A percentile compares a stretch with the other conserved stretches of the same genome.
Conservation (phyloP, 2,329 filamentous ascomycete species). For the Xylaria sp. region DNA sequence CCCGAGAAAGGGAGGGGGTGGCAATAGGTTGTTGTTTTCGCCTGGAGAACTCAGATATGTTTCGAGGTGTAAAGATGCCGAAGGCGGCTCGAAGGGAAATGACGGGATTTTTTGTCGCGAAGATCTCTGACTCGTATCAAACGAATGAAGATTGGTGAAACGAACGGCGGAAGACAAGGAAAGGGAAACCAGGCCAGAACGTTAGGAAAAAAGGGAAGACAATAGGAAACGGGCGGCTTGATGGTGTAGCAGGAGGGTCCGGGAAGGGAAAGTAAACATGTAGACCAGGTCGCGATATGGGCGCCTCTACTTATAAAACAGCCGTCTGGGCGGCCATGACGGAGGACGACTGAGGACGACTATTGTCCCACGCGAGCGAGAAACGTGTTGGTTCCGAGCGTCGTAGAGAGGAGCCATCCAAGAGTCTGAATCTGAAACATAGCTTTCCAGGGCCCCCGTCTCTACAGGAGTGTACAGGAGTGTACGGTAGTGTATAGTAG, state of each 20-base stretch:
- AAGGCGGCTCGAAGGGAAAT: slow-evolving; percentile 5
- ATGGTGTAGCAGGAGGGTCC: slow-evolving; percentile 42
- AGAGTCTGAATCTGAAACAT: slow-evolving; percentile 45
- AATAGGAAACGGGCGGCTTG: slow-evolving; percentile 40
- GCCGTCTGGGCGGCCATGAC: slow-evolving; percentile 34
- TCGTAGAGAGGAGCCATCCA: slow-evolving; percentile 43
- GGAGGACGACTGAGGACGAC: slow-evolving; percentile 46
- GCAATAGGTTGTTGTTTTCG: slow-evolving; percentile 14
- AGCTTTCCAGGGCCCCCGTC: slow-evolving; percentile 35
- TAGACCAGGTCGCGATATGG: slow-evolving; percentile 43
- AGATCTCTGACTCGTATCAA: slow-evolving; percentile 48
- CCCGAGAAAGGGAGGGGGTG: slow-evolving; percentile 4
- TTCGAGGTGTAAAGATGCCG: slow-evolving; percentile 16
- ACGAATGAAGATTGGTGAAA: slow-evolving; percentile 45
- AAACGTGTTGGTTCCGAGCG: slow-evolving; percentile 53
- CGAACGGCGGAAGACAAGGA: slow-evolving; percentile 39
- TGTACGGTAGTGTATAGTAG: no score
- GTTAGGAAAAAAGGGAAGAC: slow-evolving; percentile 39
- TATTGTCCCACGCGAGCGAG: slow-evolving; percentile 40
- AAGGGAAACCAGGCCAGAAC: slow-evolving; percentile 34
- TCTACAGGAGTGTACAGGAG: slow-evolving; percentile 19
- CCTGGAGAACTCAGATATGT: slow-evolving; percentile 18
- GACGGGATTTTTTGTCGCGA: slow-evolving; percentile 10
- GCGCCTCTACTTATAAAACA: slow-evolving; percentile 44
- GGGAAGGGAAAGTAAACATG: slow-evolving; percentile 38